Evolutionary conservation across 2,329 filamentous ascomycete genomes (phyloP).

Genomic region (Penicillium expansum): DNA sequence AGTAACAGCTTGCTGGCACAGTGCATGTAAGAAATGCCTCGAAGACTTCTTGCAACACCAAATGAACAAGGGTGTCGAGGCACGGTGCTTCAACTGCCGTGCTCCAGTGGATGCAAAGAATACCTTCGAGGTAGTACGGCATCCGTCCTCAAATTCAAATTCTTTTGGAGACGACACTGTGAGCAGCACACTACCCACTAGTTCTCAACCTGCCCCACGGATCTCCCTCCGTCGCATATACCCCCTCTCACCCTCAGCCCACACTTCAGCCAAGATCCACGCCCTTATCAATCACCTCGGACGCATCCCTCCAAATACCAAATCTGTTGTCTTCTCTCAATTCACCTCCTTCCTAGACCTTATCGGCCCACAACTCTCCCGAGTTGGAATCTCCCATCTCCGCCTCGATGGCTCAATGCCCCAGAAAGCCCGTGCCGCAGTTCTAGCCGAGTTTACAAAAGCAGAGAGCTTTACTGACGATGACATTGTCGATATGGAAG

Average conservation of each 20-base stretch:
- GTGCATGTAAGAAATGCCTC: conserved; percentile 91
- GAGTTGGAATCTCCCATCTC: conserved; percentile 72
- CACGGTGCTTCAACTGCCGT: conserved; percentile 88
- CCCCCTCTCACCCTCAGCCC: conserved; percentile 58
- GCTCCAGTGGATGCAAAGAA: conserved; percentile 77
- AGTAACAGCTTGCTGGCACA: conserved; percentile 97
- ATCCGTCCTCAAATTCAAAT: conserved; percentile 51
- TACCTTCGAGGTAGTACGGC: conserved; percentile 85
- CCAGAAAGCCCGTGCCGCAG: conserved; percentile 77
- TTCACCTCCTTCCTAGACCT: conserved; percentile 95
- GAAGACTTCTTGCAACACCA: conserved; percentile 86
- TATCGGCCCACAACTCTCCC: conserved; percentile 74
- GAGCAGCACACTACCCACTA: conserved; percentile 37
- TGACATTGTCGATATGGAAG: conserved; percentile 37
- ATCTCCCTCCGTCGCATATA: conserved; percentile 62
- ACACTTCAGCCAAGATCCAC: conserved; percentile 78
- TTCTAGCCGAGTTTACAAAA: conserved; percentile 69
- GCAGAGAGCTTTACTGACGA: conserved; percentile 38
- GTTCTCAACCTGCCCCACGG: conserved; percentile 43
- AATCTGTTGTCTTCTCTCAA: conserved; percentile 93
- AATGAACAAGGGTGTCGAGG: conserved; percentile 68
- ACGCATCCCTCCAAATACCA: conserved; percentile 66
- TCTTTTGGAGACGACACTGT: conserved; percentile 46
- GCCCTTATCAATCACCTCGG: conserved; percentile 74
- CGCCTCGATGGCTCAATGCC: conserved; percentile 88